These are phyloP conservation scores for Calendula officinalis DNA, from an alignment of 129 eudicot species.

Conservation along the genomic window DNA sequence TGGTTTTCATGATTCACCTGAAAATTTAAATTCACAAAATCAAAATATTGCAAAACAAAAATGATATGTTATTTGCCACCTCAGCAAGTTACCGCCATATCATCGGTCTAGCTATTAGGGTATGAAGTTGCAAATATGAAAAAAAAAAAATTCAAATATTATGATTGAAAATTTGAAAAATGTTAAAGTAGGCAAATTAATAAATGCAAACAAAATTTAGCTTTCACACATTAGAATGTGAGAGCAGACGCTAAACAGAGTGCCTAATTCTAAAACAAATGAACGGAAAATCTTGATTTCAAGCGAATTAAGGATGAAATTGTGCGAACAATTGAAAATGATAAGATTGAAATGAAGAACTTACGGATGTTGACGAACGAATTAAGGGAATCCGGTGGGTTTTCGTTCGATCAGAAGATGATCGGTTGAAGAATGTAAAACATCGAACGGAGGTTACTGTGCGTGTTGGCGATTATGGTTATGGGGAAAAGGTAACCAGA, in stretches of 20 bases:
- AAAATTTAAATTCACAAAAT: too few relatives aligned
- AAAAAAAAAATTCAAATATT: too few relatives aligned
- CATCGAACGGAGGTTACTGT: constrained; percentile 5
- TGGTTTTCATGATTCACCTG: too few relatives aligned
- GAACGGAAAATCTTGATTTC: background rate
- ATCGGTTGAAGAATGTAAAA: constrained; percentile 6
- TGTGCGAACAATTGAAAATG: background rate
- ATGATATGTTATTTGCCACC: too few relatives aligned
- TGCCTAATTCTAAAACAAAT: background rate
- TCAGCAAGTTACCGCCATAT: too few relatives aligned
- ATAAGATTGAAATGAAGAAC: background rate
- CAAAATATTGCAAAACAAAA: too few relatives aligned
- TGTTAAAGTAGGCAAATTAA: too few relatives aligned
- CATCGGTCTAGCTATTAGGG: too few relatives aligned
- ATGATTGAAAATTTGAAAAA: too few relatives aligned
- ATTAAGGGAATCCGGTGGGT: constrained; percentile 11
- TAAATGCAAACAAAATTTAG: background rate
- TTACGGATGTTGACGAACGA: constrained; percentile 9
- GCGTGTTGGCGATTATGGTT: constrained; percentile 13
- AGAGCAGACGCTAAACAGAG: background rate
- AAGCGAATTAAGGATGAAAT: background rate
- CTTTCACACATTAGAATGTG: background rate
- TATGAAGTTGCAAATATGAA: too few relatives aligned
- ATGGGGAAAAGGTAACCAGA: background rate
- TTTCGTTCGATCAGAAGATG: constrained; percentile 14